These are phyloP conservation scores for Scutellaria barbata DNA, from an alignment of 257 asterid species.

Conservation along the genomic window DNA sequence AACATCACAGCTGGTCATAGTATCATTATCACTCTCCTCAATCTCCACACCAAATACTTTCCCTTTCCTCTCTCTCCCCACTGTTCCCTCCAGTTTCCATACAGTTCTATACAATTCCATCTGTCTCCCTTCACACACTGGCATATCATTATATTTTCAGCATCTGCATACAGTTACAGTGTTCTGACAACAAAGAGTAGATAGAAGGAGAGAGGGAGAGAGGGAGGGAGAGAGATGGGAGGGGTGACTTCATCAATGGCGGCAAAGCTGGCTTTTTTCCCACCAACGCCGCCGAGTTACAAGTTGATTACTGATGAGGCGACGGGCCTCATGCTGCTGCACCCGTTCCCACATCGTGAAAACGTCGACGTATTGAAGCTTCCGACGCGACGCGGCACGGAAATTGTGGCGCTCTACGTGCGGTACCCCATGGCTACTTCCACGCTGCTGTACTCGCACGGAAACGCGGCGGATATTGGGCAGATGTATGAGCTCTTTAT, in stretches of 20 bases:
- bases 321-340: constrained; percentile 68
- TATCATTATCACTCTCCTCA: constrained; percentile 50
- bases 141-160: constrained; percentile 25
- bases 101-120: constrained; percentile 28
- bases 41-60: constrained; percentile 38
- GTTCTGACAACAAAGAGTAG: constrained; percentile 31
- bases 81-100: constrained; percentile 33
- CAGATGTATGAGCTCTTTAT: constrained; percentile 94
- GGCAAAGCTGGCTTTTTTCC: constrained; percentile 92
- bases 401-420: constrained; percentile 75
- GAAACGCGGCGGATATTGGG: constrained; percentile 94
- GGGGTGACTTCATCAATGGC: constrained; percentile 99
- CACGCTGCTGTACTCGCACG: constrained; percentile 88
- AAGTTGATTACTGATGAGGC: constrained; percentile 57
- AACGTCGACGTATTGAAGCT: constrained; percentile 85
- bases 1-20: constrained; percentile 64
- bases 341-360: constrained; percentile 88
- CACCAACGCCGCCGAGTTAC: constrained; percentile 87
- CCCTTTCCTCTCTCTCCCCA: not conserved
- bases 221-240: constrained; percentile 55
- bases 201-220: constrained; percentile 30
- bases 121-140: constrained; percentile 24
- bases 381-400: constrained; percentile 82
- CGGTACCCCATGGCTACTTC: constrained; percentile 91
- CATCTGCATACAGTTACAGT: constrained; percentile 33